Base-by-base conservation (phyloP, 345 rosid genomes). In the Populus ilicifolia region DNA sequence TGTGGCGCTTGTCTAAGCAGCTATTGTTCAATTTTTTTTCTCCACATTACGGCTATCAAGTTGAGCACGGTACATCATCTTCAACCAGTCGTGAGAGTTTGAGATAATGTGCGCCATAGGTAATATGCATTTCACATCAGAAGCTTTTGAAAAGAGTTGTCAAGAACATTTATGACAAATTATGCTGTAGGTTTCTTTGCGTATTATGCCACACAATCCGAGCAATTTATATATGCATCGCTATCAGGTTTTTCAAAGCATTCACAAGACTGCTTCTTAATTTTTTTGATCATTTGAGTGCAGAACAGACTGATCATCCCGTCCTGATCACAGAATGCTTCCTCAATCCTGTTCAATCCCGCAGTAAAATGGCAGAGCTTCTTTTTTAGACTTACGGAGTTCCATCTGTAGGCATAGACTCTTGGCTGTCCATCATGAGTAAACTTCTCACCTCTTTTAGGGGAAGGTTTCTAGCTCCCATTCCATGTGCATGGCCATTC, bases 331-430 rank as follows among this genome's bases (percentile, higher is more conserved):
- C 97, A 74, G 96, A 96, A 89, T 96, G 94, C 72, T 92, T 88
- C 17, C 90, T 97, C 90, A 92, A 96, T 86, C 98, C 98, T 23
- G 90, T 92, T 84, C 88, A 93, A 16, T 96, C 97, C 65, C 96
- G 99, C 56, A 85, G 97, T 85, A 96, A 90, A 91, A 96, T 96
- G 98, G 96, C 98, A 62, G 98, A 96, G 86, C 94, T 96, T 75
- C 94, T 96, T 61, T 96, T 92, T 82, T 94, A 93, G 80, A 92
- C 98, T 70, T 96, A 93, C 83, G 99, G 99, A 75, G 97, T 93
- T 86, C 99, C 98, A 85, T 87, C 29, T 27, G 29, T 27, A 0
- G 29, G 0, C 1, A 27, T 27, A 27, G 29, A 27, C 29, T 27
- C 29, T 27, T 27, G 29, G 29, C 29, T 27, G 29, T 27, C 29